Percentiles rank a stretch among this genome's conserved stretches.
Conservation (phyloP, 2,329 filamentous ascomycete genomes). For the Penicillium brasilianum region DNA sequence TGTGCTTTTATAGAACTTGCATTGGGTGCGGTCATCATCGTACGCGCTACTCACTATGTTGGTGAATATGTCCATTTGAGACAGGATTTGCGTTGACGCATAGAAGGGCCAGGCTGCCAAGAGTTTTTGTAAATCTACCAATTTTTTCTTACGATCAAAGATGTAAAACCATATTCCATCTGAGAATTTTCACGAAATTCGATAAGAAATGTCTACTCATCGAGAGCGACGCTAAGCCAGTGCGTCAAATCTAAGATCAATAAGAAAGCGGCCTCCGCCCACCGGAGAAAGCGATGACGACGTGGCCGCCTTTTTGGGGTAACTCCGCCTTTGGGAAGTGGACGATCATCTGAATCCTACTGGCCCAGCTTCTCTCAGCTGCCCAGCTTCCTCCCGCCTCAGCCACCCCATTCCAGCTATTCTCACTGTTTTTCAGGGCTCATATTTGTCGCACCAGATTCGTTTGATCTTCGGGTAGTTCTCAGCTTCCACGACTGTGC, state of each 20-base stretch:
- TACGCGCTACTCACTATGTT: constrained; percentile 20
- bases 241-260: background rate
- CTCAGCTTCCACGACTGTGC: constrained; percentile 17
- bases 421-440: constrained; percentile 1
- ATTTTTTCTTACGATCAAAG: background rate
- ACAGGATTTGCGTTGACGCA: constrained; percentile 16
- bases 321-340: constrained; percentile 31
- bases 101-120: constrained; percentile 19
- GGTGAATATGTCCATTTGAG: constrained; percentile 11
- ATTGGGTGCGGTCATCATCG: constrained; percentile 20
- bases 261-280: constrained; percentile 5
- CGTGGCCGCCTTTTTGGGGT: constrained; percentile 26
- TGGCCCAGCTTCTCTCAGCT: constrained; percentile 10
- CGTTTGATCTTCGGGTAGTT: background rate
- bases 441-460: constrained; percentile 1
- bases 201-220: background rate
- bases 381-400: constrained; percentile 26
- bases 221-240: background rate
- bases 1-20: constrained; percentile 22
- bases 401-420: constrained; percentile 15
- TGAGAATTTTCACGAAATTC: background rate
- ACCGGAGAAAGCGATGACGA: constrained; percentile 27
- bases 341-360: constrained; percentile 30
- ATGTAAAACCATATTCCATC: background rate
- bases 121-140: constrained; percentile 22